Evolutionary conservation across 1,284 basidiomycete genomes (phyloP).

Genomic region (Pulveroboletus sp.): DNA sequence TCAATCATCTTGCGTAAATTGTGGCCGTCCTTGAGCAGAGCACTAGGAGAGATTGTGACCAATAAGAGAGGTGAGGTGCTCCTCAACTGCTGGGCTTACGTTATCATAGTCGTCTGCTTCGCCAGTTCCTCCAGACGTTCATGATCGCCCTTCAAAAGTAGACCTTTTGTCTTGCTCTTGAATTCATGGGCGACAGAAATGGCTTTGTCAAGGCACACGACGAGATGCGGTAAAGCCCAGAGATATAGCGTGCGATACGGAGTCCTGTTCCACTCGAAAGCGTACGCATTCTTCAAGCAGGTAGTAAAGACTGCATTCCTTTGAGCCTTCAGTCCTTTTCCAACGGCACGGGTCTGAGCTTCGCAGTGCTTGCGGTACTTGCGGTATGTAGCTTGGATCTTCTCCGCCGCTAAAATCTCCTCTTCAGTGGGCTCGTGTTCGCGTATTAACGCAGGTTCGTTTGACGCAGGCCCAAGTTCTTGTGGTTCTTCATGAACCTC

Average conservation of each 20-base stretch:
- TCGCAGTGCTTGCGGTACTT: constrained; percentile 28
- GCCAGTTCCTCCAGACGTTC: constrained; percentile 39
- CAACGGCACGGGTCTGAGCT: constrained; percentile 28
- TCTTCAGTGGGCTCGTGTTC: constrained; percentile 23
- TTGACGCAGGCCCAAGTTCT: not conserved
- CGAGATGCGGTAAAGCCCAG: constrained; percentile 51
- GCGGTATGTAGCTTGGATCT: constrained; percentile 24
- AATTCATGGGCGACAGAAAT: constrained; percentile 29
- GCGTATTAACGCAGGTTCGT: constrained; percentile 14
- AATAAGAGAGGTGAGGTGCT: not conserved
- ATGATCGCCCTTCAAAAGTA: constrained; percentile 33
- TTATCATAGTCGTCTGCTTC: constrained; percentile 33
- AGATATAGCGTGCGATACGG: constrained; percentile 48
- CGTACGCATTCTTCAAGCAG: constrained; percentile 37
- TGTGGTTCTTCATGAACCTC: constrained; percentile 25
- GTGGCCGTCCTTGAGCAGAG: constrained; percentile 23
- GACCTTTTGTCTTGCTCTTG: constrained; percentile 40
- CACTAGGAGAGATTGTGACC: constrained; percentile 15
- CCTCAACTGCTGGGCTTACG: constrained; percentile 26
- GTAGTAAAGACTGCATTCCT: constrained; percentile 34
- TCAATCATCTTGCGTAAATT: constrained; percentile 32
- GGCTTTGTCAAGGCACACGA: constrained; percentile 46
- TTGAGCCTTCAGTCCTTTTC: constrained; percentile 28
- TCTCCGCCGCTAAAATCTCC: constrained; percentile 22
- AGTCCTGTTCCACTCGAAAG: constrained; percentile 37